Evolutionary conservation across 1,284 basidiomycete species (phyloP).

Genomic region (Ustilago cynodontis): DNA sequence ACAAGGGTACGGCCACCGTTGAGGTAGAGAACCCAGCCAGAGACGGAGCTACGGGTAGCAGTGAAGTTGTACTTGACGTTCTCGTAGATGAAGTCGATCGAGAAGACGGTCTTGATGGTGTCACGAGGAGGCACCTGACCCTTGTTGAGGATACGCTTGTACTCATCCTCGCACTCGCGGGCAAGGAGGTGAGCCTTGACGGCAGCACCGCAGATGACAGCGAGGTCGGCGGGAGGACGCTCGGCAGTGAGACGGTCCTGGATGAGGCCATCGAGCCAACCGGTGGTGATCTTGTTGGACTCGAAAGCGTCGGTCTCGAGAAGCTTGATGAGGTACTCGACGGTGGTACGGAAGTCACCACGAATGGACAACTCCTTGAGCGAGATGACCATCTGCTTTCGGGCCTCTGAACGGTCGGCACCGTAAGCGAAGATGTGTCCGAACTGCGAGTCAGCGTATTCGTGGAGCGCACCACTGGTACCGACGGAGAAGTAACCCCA

Average conservation of each 20-base stretch:
- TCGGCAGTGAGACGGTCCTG: conserved; percentile 95
- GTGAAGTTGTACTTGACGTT: conserved; percentile 96
- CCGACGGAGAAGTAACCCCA: conserved; percentile 99
- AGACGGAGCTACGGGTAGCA: conserved; percentile 87
- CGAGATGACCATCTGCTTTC: conserved; percentile 99
- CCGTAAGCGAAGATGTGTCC: conserved; percentile 99
- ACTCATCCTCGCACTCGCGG: conserved; percentile 90
- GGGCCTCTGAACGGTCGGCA: conserved; percentile 90
- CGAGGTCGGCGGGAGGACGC: conserved; percentile 89
- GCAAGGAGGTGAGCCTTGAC: conserved; percentile 93
- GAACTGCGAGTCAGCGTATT: conserved; percentile 85
- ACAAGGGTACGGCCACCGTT: conserved; percentile 79
- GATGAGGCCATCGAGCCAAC: conserved; percentile 98
- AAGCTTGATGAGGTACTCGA: conserved; percentile 93
- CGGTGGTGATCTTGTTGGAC: conserved; percentile 97
- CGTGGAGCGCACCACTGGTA: conserved; percentile 94
- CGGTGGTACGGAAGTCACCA: conserved; percentile 98
- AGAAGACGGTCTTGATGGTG: conserved; percentile 95
- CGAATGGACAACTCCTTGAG: conserved; percentile 98
- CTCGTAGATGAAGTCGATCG: conserved; percentile 94
- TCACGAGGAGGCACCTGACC: conserved; percentile 96
- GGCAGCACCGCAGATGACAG: conserved; percentile 92
- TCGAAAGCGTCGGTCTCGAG: conserved; percentile 96
- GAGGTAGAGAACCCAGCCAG: conserved; percentile 92
- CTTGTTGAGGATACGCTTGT: conserved; percentile 95